Evolutionary conservation across 768 basidiomycete species (phyloP), one percentile per base, ranked within the genome.

Genomic region (Daedaleopsis sinensis): DNA sequence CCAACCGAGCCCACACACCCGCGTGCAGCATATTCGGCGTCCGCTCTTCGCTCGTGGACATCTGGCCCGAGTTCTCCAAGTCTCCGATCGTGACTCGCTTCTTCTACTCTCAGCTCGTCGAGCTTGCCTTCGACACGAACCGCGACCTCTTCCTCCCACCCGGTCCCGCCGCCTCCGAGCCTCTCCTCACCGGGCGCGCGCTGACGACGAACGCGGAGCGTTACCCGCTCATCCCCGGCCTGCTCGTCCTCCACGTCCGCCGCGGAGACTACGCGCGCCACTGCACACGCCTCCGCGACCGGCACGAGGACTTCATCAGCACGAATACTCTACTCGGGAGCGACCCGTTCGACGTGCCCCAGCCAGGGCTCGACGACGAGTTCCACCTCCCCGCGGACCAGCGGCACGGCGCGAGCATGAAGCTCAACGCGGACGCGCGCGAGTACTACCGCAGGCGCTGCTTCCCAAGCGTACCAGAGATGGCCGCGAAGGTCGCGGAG

Each of bases 41-140:
- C n/a, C 55, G 37, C 23, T 44, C 51, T 2, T 65, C 63, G 27
- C 61, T 69, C 51, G 56, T 68, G 11, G 65, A 66, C 52, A 65
- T 85, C 5, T 80, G 81, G 62, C 78, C 79, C 0, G 57, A 72
- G 4, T 75, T 87, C 38, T 66, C 68, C 6, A 63, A 72, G 8
- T 85, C 85, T 0, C 84, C 85, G 19, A 79, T 85, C 47, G 71
- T 86, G 36, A 67, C 65, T 2, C 62, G 75, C n/a, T 87, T 85
- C 65, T 61, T 72, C 3, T 87, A 84, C 84, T 84, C 84, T 0
- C 77, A 81, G 0, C 77, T 84, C 55, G 82, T 86, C 27, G 74
- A 75, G 44, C 69, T 73, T 32, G 84, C 82, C 4, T 66, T 71
- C 61, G 63, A 62, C 24, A 54, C 59, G 0, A 71, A 71, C 63